phyloP scores from a whole-genome alignment of 257 asterid species.

The Salvia miltiorrhiza region DNA sequence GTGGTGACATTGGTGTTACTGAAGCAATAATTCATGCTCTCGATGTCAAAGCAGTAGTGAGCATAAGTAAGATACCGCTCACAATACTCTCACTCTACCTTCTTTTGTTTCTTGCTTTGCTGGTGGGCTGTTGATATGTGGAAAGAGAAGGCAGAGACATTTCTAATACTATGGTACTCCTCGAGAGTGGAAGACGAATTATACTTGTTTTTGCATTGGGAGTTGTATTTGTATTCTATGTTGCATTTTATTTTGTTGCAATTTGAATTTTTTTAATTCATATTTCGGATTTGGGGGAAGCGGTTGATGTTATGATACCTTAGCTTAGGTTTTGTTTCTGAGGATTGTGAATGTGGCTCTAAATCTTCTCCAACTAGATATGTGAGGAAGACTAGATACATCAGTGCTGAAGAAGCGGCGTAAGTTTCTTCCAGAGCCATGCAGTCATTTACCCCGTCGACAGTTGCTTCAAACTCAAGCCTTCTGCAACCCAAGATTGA shows the following conservation, averaged over 20 bases:
- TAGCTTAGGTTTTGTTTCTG: slow-evolving; percentile 28
- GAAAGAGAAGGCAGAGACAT: neutral
- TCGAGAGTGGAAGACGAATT: neutral
- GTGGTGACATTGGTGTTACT: slow-evolving; percentile 40
- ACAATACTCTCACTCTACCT: neutral
- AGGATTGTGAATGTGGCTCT: slow-evolving; percentile 23
- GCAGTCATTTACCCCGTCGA: neutral
- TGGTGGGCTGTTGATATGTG: neutral
- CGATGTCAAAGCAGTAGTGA: slow-evolving; percentile 30
- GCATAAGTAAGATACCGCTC: slow-evolving; percentile 41
- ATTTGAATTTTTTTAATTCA: neutral
- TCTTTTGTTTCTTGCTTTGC: neutral
- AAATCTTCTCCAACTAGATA: too few relatives aligned
- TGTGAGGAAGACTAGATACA: neutral
- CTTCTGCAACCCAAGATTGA: neutral
- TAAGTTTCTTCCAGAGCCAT: slow-evolving; percentile 30
- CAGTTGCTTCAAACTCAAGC: slow-evolving; percentile 3
- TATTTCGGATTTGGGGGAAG: neutral
- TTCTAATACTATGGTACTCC: neutral
- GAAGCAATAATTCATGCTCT: slow-evolving; percentile 37
- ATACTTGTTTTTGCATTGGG: neutral
- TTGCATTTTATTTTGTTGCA: neutral
- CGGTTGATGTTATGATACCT: neutral
- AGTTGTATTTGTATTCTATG: neutral
- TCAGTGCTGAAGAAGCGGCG: slow-evolving; percentile 30